A percentile compares a stretch with the other conserved stretches of the same genome.
Conservation (phyloP, 371 early-diverging fungal species). For the Mortierella polycephala region DNA sequence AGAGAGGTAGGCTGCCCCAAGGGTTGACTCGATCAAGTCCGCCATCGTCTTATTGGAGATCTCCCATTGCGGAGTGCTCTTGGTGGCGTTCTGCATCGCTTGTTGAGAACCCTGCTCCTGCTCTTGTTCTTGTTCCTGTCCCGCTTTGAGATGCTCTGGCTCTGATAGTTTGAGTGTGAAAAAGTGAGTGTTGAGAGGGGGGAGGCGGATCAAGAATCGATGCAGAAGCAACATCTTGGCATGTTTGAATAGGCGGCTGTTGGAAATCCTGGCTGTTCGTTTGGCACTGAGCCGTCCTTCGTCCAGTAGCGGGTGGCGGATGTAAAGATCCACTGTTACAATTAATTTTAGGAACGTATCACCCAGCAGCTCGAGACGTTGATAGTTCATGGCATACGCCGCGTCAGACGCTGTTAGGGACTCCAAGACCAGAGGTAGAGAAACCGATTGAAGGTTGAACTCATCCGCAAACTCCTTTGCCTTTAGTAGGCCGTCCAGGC, state of each 20-base stretch:
- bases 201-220: constrained; percentile 63
- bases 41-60: constrained; percentile 87
- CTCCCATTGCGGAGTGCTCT: background rate
- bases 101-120: background rate
- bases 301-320: constrained; percentile 71
- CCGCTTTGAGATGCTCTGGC: background rate
- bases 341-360: constrained; percentile 90
- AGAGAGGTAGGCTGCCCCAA: constrained; percentile 81
- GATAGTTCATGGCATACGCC: constrained; percentile 64
- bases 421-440: constrained; percentile 12
- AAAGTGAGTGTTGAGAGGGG: constrained; percentile 22
- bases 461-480: constrained; percentile 4
- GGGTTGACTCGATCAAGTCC: constrained; percentile 88
- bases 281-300: constrained; percentile 78
- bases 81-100: background rate
- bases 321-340: constrained; percentile 77
- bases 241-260: constrained; percentile 67
- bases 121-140: background rate
- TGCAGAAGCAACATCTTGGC: constrained; percentile 56
- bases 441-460: background rate
- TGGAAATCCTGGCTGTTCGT: constrained; percentile 74
- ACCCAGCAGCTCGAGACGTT: constrained; percentile 93
- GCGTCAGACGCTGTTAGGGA: constrained; percentile 22
- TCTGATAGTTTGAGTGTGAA: constrained; percentile 4
- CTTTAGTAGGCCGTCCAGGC: constrained; percentile 22